Conservation (phyloP, 345 rosid genomes). For the Dipteronia dyeriana region DNA sequence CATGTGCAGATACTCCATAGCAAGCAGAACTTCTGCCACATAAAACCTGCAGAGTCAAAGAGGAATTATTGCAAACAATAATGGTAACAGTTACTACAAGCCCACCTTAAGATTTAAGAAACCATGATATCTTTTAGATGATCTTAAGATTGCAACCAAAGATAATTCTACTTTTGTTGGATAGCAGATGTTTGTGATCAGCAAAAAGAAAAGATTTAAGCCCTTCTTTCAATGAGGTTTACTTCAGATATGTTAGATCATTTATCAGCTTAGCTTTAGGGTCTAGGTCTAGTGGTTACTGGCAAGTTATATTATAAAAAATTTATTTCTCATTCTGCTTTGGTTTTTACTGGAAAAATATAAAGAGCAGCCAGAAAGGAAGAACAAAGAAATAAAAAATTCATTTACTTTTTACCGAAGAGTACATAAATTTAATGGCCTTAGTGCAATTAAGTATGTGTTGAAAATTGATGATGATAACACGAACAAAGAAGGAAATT, state of each 20-base stretch:
- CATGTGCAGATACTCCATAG: conserved; percentile 89
- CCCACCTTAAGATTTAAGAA: neutral
- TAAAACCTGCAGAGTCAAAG: conserved; percentile 55
- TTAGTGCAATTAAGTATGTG: neutral
- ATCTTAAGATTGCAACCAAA: no score
- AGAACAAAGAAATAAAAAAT: neutral
- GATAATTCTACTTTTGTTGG: neutral
- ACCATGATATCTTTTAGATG: neutral
- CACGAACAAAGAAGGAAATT: no score
- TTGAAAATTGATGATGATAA: no score
- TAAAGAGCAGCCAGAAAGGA: neutral
- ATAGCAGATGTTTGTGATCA: neutral
- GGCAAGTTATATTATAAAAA: neutral
- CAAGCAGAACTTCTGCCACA: conserved; percentile 82
- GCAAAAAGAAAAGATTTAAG: neutral
- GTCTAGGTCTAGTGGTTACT: no score
- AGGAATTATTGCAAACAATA: neutral
- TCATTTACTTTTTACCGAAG: neutral
- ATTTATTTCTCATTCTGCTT: neutral
- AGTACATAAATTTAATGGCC: neutral
- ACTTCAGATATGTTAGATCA: no score
- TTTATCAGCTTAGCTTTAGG: no score
- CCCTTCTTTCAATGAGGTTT: neutral
- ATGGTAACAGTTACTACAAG: no score
- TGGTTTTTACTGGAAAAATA: neutral